A percentile compares a stretch with the other conserved stretches of the same genome.
Conservation (phyloP, 73 alveolate species). For the Paramecium octaurelia region DNA sequence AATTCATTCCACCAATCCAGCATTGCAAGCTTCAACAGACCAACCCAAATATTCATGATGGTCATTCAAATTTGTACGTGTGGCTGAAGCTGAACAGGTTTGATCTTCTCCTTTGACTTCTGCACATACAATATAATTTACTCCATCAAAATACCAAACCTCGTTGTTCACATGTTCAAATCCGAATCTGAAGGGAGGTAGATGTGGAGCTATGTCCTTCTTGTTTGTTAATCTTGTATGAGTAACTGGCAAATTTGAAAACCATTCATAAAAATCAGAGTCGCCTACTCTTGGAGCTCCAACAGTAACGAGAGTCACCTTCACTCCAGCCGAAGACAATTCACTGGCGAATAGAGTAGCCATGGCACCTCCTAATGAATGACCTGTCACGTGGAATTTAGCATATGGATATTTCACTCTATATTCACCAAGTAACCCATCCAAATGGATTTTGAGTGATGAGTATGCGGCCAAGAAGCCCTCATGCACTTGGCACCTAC, state of each 20-base stretch:
- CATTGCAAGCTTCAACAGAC: background rate
- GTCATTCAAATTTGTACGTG: background rate
- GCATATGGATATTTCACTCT: slow-evolving; percentile 45
- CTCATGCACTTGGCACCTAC: slow-evolving; percentile 38
- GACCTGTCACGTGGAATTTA: slow-evolving; percentile 48
- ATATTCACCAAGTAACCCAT: background rate
- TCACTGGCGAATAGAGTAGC: slow-evolving; percentile 53
- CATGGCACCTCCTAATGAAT: slow-evolving; percentile 59
- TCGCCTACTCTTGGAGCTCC: slow-evolving; percentile 66
- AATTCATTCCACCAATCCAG: background rate
- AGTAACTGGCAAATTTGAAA: background rate
- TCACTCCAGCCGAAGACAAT: background rate
- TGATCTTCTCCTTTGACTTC: slow-evolving; percentile 6
- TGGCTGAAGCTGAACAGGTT: background rate
- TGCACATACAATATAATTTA: background rate
- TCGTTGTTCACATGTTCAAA: slow-evolving; percentile 36
- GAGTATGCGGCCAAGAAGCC: slow-evolving; percentile 15
- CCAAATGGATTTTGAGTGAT: background rate
- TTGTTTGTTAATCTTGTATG: slow-evolving; percentile 8
- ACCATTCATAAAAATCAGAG: slow-evolving; percentile 52
- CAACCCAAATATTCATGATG: background rate
- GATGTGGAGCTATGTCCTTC: slow-evolving; percentile 43
- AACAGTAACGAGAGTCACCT: background rate
- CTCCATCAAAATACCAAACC: background rate
- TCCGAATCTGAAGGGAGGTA: background rate